These are phyloP conservation scores for Strobilomyces confusus DNA, from an alignment of 768 basidiomycete genomes.

Conservation along the genomic window DNA sequence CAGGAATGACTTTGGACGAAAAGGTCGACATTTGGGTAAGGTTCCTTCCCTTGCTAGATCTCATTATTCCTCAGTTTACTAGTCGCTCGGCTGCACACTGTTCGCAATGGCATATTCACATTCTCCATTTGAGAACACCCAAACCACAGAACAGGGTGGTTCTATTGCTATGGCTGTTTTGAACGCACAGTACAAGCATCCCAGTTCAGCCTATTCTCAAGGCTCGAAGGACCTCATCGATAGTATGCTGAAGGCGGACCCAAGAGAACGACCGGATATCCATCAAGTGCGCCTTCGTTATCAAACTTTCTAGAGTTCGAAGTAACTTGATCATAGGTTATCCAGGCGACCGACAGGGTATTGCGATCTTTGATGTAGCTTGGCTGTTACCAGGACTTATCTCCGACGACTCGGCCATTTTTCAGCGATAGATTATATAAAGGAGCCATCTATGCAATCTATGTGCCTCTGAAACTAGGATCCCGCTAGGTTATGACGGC, in stretches of 20 bases:
- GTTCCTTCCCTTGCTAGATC: not conserved
- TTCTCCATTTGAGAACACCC: constrained; percentile 92
- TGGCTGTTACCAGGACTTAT: not conserved
- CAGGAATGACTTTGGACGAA: constrained; percentile 80
- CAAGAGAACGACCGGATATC: constrained; percentile 80
- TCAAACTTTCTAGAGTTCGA: not conserved
- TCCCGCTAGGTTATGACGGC: constrained; percentile 3
- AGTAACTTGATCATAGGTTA: constrained; percentile 44
- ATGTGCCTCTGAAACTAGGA: not conserved
- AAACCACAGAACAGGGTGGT: constrained; percentile 90
- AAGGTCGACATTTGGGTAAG: constrained; percentile 96
- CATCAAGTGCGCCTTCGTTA: constrained; percentile 54
- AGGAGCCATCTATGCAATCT: constrained; percentile 9
- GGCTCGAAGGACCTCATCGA: constrained; percentile 81
- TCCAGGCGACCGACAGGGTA: constrained; percentile 60
- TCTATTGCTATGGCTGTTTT: constrained; percentile 98
- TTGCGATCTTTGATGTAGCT: constrained; percentile 52
- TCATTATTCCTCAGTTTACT: constrained; percentile 6
- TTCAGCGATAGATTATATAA: constrained; percentile 6
- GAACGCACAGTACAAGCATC: constrained; percentile 90
- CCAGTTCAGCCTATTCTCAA: constrained; percentile 80
- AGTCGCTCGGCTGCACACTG: constrained; percentile 95
- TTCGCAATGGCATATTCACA: constrained; percentile 93
- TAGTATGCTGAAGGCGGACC: constrained; percentile 78
- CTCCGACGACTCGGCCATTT: not conserved